Percentiles rank a stretch among this genome's conserved stretches.
phyloP scores from a whole-genome alignment of 805 yeast species.

The Candida ipomoeae region DNA sequence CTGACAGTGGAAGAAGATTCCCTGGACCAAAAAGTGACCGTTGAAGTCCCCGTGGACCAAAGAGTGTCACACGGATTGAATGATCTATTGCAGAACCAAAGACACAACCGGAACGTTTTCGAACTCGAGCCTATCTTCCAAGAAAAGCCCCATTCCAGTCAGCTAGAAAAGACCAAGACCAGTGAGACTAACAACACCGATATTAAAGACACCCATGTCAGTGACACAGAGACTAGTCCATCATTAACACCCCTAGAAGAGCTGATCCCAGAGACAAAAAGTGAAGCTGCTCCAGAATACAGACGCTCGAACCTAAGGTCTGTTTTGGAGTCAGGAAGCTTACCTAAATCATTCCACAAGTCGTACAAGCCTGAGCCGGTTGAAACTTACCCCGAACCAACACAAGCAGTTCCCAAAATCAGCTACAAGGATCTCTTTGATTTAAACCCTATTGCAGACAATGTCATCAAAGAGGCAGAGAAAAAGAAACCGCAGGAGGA shows the following conservation, averaged over 20 bases:
- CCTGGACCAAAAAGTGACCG: background rate
- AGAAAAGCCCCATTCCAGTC: background rate
- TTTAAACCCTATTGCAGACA: background rate
- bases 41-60: background rate
- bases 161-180: background rate
- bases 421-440: conserved; percentile 2
- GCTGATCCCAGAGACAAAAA: background rate
- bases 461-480: background rate
- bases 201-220: background rate
- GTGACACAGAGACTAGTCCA: background rate
- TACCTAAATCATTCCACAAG: background rate
- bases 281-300: background rate
- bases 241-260: background rate
- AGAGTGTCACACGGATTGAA: background rate
- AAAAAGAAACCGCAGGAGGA: background rate
- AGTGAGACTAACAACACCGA: background rate
- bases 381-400: background rate
- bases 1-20: background rate
- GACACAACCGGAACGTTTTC: background rate
- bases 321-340: background rate
- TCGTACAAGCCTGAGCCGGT: background rate
- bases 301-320: background rate
- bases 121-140: background rate
- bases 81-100: background rate
- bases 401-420: conserved; percentile 1